Conservation (phyloP, 768 basidiomycete species). For the Boletus subcaerulescens region DNA sequence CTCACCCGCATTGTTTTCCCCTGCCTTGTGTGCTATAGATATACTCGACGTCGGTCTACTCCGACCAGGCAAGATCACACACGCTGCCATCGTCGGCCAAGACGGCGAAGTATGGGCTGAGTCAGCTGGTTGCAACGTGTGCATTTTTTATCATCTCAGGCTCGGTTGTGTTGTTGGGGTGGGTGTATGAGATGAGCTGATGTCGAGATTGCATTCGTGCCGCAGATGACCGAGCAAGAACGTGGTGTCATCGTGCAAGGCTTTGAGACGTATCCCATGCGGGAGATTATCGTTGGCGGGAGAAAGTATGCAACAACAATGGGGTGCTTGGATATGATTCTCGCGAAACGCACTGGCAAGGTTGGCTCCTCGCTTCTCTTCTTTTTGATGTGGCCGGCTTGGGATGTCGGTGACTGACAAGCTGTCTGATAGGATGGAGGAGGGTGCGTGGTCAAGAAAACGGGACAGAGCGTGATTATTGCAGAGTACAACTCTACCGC, state of each 20-base stretch:
- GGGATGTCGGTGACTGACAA: background rate
- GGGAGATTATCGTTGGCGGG: constrained; percentile 24
- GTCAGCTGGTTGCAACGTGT: constrained; percentile 26
- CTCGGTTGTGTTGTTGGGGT: background rate
- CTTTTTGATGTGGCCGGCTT: background rate
- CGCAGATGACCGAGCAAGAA: constrained; percentile 24
- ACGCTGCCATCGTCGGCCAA: constrained; percentile 53
- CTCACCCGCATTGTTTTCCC: background rate
- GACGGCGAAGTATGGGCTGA: constrained; percentile 33
- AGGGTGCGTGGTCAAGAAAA: constrained; percentile 27
- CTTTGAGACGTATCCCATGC: constrained; percentile 18
- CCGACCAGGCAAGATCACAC: constrained; percentile 65
- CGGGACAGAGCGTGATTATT: constrained; percentile 23
- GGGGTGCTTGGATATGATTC: constrained; percentile 26
- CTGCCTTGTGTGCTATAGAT: constrained; percentile 38
- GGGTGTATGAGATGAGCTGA: background rate
- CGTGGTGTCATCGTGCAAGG: constrained; percentile 16
- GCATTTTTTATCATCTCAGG: background rate
- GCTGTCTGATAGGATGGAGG: constrained; percentile 13
- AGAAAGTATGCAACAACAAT: constrained; percentile 25
- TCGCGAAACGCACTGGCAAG: constrained; percentile 25
- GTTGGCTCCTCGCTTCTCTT: background rate
- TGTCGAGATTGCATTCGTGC: background rate
- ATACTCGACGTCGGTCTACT: constrained; percentile 83
- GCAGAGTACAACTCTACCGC: constrained; percentile 18